phyloP scores from a whole-genome alignment of 768 basidiomycete species.

The Russula abietina region DNA sequence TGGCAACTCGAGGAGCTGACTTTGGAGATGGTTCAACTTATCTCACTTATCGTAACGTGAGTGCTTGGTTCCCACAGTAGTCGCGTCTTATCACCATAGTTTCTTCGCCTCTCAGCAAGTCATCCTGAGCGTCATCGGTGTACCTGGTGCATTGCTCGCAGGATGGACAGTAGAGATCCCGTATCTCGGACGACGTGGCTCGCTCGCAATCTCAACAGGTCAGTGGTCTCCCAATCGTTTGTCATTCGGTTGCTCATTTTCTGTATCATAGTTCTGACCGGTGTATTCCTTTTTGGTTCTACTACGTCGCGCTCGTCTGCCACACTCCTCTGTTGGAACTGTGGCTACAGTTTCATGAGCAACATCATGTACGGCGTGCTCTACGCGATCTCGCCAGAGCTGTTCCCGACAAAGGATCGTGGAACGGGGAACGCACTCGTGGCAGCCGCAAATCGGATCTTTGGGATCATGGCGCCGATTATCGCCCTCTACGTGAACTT shows the following conservation, averaged over 20 bases:
- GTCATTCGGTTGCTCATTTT: neutral
- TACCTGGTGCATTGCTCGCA: constrained; percentile 53
- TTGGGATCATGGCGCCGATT: constrained; percentile 54
- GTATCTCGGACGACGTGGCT: constrained; percentile 47
- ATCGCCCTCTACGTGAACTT: constrained; percentile 46
- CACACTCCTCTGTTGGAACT: constrained; percentile 52
- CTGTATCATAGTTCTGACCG: constrained; percentile 41
- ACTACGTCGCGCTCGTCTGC: constrained; percentile 51
- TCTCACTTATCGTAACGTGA: constrained; percentile 68
- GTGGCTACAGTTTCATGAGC: constrained; percentile 50
- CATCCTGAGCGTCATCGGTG: constrained; percentile 50
- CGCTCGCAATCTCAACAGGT: constrained; percentile 46
- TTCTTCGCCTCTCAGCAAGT: constrained; percentile 37
- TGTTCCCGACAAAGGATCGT: constrained; percentile 49
- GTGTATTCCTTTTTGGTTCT: constrained; percentile 50
- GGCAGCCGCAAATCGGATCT: constrained; percentile 47
- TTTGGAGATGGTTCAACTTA: constrained; percentile 66
- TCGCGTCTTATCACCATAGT: neutral
- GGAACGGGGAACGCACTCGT: constrained; percentile 54
- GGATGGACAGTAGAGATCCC: constrained; percentile 50
- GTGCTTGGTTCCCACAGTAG: constrained; percentile 12
- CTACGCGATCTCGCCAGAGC: constrained; percentile 41
- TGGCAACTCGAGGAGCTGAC: constrained; percentile 57
- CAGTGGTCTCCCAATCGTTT: neutral
- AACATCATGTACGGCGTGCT: constrained; percentile 52